Evolutionary conservation across 2,329 filamentous ascomycete species (phyloP).

Genomic region (Lachnellula arida): DNA sequence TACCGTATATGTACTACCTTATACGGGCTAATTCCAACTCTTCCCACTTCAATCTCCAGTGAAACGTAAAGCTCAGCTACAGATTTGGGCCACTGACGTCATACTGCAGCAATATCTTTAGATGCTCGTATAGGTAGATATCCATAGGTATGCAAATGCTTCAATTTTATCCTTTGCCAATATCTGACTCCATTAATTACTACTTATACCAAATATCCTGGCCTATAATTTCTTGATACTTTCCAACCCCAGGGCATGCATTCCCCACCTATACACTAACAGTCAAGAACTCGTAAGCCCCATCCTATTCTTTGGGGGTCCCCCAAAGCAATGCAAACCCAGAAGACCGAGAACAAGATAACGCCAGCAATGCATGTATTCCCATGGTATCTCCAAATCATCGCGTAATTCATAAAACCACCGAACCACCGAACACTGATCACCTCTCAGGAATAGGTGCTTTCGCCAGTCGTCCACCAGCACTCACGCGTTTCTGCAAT

Average conservation of each 20-base stretch:
- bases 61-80: no score
- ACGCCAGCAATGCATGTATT: constrained; percentile 29
- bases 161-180: neutral
- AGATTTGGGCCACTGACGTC: no score
- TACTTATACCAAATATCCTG: neutral
- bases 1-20: no score
- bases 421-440: constrained; percentile 4
- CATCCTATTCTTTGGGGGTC: neutral
- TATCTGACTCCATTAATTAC: neutral
- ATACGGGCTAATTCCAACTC: no score
- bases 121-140: neutral
- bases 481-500: constrained; percentile 74
- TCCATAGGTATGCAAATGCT: neutral
- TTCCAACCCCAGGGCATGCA: neutral
- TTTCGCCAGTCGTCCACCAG: constrained; percentile 63
- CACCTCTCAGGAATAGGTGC: constrained; percentile 29
- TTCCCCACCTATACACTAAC: neutral
- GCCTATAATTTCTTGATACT: neutral
- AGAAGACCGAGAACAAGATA: constrained; percentile 15
- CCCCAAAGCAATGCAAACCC: constrained; percentile 13
- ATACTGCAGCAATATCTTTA: no score
- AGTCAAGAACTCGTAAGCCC: neutral
- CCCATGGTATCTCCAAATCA: constrained; percentile 32
- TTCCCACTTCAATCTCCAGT: no score
- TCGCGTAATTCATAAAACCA: constrained; percentile 25